These are phyloP conservation scores for Diaporthe vaccinii DNA, from an alignment of 2,329 filamentous ascomycete genomes.

Conservation along the genomic window DNA sequence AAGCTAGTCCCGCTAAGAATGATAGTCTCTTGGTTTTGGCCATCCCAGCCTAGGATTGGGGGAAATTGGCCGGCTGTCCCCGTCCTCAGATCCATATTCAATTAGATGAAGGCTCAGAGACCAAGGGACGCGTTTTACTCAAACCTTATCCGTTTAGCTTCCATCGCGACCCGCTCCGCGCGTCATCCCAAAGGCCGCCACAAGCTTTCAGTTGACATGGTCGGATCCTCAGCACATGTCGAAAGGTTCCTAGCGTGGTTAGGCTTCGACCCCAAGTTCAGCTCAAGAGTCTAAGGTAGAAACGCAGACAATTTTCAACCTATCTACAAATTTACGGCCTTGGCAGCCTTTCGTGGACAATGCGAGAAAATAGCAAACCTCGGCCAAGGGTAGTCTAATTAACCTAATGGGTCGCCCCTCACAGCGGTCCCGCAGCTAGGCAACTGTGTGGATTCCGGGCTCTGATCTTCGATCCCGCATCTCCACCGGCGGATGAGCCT, in stretches of 20 bases:
- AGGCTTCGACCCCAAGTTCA: not conserved
- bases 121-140: slow-evolving; percentile 6
- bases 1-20: not conserved
- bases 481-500: not conserved
- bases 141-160: slow-evolving; percentile 7
- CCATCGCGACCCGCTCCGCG: slow-evolving; percentile 17
- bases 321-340: not conserved
- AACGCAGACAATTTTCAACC: no score
- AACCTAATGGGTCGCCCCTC: slow-evolving; percentile 13
- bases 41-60: not conserved
- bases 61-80: not conserved
- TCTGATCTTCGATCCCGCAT: slow-evolving; percentile 9
- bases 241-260: not conserved
- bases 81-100: not conserved
- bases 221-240: not conserved
- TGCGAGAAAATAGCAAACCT: no score
- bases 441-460: not conserved
- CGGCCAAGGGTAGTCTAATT: slow-evolving; percentile 9
- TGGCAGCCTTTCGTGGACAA: not conserved
- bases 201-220: not conserved
- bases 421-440: not conserved
- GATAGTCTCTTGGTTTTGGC: not conserved
- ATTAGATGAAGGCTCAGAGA: not conserved
- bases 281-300: not conserved
- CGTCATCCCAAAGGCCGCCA: slow-evolving; percentile 2